Evolutionary conservation across 495 filamentous ascomycete species (phyloP).

Genomic region (Chaetomium tenue): DNA sequence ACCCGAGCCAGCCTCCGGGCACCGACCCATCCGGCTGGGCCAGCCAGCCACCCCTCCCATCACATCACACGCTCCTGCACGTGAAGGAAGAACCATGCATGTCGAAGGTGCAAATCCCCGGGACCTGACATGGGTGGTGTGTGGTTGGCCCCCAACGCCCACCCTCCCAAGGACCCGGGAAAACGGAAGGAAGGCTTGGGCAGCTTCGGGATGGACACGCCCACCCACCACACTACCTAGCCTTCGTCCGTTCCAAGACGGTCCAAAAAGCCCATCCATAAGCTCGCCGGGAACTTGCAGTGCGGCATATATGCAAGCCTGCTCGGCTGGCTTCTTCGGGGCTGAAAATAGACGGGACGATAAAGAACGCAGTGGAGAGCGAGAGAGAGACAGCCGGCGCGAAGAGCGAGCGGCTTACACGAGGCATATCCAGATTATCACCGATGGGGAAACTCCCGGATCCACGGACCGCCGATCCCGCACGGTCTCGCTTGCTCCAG

Average conservation of each 20-base stretch:
- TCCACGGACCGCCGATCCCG: not conserved
- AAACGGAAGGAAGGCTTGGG: not conserved
- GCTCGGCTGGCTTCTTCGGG: not conserved
- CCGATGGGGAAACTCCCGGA: not conserved
- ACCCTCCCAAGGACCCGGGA: not conserved
- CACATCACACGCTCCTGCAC: conserved; percentile 16
- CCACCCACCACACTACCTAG: no score
- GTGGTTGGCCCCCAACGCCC: not conserved
- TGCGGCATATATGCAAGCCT: not conserved
- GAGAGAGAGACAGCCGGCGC: not conserved
- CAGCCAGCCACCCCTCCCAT: not conserved
- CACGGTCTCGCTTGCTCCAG: not conserved
- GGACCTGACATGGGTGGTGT: conserved; percentile 5
- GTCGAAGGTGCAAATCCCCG: conserved; percentile 7
- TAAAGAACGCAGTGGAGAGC: not conserved
- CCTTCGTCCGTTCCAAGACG: not conserved
- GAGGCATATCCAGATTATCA: not conserved
- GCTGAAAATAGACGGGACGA: not conserved
- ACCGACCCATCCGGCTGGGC: not conserved
- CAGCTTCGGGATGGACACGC: not conserved
- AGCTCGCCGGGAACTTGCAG: not conserved
- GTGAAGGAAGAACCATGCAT: conserved; percentile 18
- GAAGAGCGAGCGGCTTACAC: not conserved
- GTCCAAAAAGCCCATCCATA: not conserved
- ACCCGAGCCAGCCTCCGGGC: not conserved